These are phyloP conservation scores for Paraurostyla sp. DNA, from an alignment of 73 alveolate species.

Conservation along the genomic window DNA sequence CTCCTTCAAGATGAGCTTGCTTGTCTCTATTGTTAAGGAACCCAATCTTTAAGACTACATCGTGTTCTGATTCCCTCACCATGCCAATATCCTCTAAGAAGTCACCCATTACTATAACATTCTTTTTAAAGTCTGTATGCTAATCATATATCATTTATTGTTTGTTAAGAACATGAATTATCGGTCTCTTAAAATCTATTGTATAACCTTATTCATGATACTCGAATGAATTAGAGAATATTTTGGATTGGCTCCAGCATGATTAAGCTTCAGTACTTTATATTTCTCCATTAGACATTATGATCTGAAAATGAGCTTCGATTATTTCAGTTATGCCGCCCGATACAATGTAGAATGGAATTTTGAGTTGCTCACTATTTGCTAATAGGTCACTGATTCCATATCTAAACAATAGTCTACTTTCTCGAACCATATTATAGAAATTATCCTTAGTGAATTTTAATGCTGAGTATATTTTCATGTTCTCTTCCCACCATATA, in stretches of 20 bases:
- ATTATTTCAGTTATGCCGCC: slow-evolving; percentile 58
- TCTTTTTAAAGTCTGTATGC: neutral
- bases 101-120: slow-evolving; percentile 50
- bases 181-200: slow-evolving; percentile 1
- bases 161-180: slow-evolving; percentile 47
- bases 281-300: slow-evolving; percentile 40
- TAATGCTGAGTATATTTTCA: neutral
- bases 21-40: neutral
- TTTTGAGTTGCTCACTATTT: neutral
- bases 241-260: neutral
- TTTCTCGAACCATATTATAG: neutral
- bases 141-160: slow-evolving; percentile 28
- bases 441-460: neutral
- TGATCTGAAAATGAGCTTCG: slow-evolving; percentile 1
- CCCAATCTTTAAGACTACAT: slow-evolving; percentile 36
- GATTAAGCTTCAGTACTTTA: neutral
- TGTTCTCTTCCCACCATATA: slow-evolving; percentile 56
- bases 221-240: slow-evolving; percentile 31
- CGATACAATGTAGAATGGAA: slow-evolving; percentile 47
- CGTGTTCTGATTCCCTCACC: slow-evolving; percentile 36
- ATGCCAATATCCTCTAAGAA: slow-evolving; percentile 44
- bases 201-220: slow-evolving; percentile 1
- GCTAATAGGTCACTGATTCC: slow-evolving; percentile 23
- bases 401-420: slow-evolving; percentile 31
- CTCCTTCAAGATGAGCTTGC: neutral